These are phyloP conservation scores for Starmerella davenportii DNA, from an alignment of 805 yeast genomes.

Conservation along the genomic window DNA sequence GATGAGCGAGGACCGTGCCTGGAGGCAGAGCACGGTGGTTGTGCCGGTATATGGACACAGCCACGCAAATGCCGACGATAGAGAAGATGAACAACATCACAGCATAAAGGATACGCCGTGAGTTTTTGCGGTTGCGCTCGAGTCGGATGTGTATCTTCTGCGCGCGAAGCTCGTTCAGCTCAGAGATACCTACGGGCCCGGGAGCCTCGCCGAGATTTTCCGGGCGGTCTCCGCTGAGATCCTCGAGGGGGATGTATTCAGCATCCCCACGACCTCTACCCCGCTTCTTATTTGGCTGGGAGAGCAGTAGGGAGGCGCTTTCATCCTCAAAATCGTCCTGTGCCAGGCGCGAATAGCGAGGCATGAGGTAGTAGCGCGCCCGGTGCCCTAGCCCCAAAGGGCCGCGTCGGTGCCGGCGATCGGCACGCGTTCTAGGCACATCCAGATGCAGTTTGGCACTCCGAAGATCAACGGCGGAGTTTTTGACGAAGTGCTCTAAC, in stretches of 20 bases:
- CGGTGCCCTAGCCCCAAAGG: too few relatives aligned
- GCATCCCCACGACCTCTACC: not conserved
- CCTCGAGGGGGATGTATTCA: not conserved
- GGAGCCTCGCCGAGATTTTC: not conserved
- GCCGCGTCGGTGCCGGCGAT: too few relatives aligned
- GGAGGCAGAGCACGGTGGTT: not conserved
- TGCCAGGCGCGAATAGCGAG: slow-evolving; percentile 5
- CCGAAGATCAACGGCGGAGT: too few relatives aligned
- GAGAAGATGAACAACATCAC: slow-evolving; percentile 5
- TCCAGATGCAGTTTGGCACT: too few relatives aligned
- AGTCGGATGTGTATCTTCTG: not conserved
- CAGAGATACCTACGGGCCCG: not conserved
- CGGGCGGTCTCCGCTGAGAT: too few relatives aligned
- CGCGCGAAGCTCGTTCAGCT: not conserved
- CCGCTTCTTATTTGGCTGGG: not conserved
- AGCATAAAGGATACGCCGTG: not conserved
- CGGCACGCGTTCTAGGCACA: too few relatives aligned
- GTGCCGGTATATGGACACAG: not conserved
- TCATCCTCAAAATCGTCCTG: slow-evolving; percentile 13
- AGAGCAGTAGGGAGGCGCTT: slow-evolving; percentile 2
- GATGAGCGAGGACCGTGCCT: slow-evolving; percentile 4
- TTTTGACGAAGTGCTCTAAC: too few relatives aligned
- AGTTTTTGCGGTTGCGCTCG: not conserved
- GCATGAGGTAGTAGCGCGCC: too few relatives aligned
- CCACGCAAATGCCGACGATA: slow-evolving; percentile 5